Percentiles rank a stretch among this genome's conserved stretches.
Conservation (phyloP, 2,329 filamentous ascomycete species). For the Stylonectria norvegica region DNA sequence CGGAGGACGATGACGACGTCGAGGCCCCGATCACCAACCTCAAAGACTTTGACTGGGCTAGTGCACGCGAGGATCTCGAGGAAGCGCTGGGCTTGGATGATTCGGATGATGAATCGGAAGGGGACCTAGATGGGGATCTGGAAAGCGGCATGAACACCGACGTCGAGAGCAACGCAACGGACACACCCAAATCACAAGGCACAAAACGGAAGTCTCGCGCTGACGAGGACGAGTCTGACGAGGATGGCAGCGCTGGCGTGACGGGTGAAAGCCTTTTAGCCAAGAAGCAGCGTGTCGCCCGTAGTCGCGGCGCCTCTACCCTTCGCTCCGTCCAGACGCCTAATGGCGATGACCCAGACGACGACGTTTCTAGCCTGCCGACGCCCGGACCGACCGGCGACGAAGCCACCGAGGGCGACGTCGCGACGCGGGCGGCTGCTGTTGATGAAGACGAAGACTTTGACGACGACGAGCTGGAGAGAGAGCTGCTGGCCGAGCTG, state of each 20-base stretch:
- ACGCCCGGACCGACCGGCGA: constrained; percentile 38
- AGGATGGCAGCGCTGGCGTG: constrained; percentile 27
- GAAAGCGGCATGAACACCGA: constrained; percentile 26
- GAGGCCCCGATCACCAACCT: constrained; percentile 39
- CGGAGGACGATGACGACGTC: constrained; percentile 28
- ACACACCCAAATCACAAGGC: constrained; percentile 24
- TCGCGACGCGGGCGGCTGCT: constrained; percentile 25
- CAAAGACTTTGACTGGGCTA: constrained; percentile 58
- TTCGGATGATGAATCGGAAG: constrained; percentile 49
- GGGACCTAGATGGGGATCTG: constrained; percentile 27
- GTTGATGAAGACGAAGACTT: constrained; percentile 36
- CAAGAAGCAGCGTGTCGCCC: constrained; percentile 51
- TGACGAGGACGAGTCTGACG: constrained; percentile 33
- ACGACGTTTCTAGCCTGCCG: constrained; percentile 37
- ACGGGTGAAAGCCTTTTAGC: constrained; percentile 39
- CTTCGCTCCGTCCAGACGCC: constrained; percentile 45
- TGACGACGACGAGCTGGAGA: constrained; percentile 58
- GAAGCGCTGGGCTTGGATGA: constrained; percentile 65
- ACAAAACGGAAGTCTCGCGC: constrained; percentile 33
- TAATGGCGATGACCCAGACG: constrained; percentile 33
- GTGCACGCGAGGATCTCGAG: constrained; percentile 67
- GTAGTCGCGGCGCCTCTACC: constrained; percentile 43
- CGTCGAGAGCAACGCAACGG: constrained; percentile 28
- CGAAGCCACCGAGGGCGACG: constrained; percentile 31
- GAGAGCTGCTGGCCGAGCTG: constrained; percentile 60